Conservation (phyloP, 768 basidiomycete species). For the Trametes cingulata region DNA sequence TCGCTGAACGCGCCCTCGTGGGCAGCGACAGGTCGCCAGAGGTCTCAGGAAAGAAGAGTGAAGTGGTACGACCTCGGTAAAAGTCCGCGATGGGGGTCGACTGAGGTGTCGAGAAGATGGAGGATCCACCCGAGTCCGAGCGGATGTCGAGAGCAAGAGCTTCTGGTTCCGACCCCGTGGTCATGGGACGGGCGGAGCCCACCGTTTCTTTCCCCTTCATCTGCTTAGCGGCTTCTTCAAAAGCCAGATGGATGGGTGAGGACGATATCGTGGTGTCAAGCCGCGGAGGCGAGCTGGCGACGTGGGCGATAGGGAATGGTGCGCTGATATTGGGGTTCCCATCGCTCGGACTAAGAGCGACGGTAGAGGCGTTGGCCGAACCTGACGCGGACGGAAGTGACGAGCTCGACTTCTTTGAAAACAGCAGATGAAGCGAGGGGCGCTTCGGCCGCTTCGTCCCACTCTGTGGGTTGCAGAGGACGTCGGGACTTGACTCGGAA, state of each 20-base stretch:
- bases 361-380: neutral
- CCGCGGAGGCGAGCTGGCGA: slow-evolving; percentile 25
- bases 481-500: slow-evolving; percentile 22
- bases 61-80: slow-evolving; percentile 27
- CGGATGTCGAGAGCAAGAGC: neutral
- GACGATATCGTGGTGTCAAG: slow-evolving; percentile 30
- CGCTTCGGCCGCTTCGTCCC: slow-evolving; percentile 50
- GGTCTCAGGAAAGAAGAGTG: slow-evolving; percentile 15
- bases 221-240: slow-evolving; percentile 12
- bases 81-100: slow-evolving; percentile 33
- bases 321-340: neutral
- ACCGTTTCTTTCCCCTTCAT: slow-evolving; percentile 5
- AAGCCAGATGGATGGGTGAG: slow-evolving; percentile 28
- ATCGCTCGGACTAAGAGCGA: neutral
- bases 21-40: slow-evolving; percentile 5
- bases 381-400: slow-evolving; percentile 17
- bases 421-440: slow-evolving; percentile 68
- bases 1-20: slow-evolving; percentile 16
- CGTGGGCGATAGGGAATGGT: slow-evolving; percentile 1
- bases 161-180: neutral
- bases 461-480: neutral
- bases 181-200: slow-evolving; percentile 7
- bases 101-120: slow-evolving; percentile 29
- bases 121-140: slow-evolving; percentile 28
- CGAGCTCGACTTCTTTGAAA: slow-evolving; percentile 62